phyloP scores from a whole-genome alignment of 2,329 filamentous ascomycete genomes.

The Dichotomopilus funicola region DNA sequence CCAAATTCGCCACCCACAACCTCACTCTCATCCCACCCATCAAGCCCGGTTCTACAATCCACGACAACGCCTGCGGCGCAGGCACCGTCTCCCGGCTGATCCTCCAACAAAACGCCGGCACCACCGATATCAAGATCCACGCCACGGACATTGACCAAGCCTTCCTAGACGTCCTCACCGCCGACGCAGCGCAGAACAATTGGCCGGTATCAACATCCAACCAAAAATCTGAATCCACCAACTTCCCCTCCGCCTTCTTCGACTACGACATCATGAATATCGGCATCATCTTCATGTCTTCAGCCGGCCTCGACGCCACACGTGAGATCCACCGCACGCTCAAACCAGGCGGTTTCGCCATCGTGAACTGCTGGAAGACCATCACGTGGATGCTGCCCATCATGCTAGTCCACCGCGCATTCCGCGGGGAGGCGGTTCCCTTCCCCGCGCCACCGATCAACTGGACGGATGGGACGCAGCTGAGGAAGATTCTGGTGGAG shows the following conservation, averaged over 20 bases:
- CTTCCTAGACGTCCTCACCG: background rate
- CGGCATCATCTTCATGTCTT: background rate
- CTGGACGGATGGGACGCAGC: background rate
- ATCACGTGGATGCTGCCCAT: background rate
- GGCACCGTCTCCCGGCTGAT: background rate
- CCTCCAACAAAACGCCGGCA: background rate
- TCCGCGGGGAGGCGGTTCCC: background rate
- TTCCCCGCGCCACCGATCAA: background rate
- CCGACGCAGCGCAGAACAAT: background rate
- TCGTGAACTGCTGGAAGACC: background rate
- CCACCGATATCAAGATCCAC: background rate
- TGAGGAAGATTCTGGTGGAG: background rate
- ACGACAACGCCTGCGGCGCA: background rate
- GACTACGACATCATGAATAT: background rate
- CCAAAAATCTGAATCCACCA: background rate
- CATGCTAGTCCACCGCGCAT: background rate
- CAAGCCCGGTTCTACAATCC: background rate
- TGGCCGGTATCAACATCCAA: background rate
- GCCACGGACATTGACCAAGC: background rate
- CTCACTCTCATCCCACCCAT: background rate
- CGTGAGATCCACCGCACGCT: background rate
- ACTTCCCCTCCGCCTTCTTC: background rate
- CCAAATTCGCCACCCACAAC: background rate
- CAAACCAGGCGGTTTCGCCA: background rate
- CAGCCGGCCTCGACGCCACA: background rate